Conservation (phyloP, 2,329 filamentous ascomycete species). For the Pestalotiopsis sp. region DNA sequence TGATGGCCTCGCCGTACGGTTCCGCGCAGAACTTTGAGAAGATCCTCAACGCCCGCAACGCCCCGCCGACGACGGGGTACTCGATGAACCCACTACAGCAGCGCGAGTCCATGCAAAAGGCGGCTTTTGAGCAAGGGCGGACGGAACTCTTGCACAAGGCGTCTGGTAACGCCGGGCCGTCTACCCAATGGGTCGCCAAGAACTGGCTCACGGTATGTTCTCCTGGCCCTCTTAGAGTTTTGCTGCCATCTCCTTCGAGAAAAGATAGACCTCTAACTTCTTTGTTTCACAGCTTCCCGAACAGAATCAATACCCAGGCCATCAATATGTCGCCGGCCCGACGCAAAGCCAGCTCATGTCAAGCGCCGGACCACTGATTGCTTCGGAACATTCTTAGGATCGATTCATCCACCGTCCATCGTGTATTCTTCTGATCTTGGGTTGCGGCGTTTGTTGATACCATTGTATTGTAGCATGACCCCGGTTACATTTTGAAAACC, state of each 20-base stretch:
- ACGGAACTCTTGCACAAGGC: conserved; percentile 42
- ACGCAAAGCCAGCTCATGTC: neutral
- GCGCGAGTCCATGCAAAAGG: conserved; percentile 46
- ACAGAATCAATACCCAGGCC: neutral
- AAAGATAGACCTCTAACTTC: neutral
- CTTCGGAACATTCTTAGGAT: neutral
- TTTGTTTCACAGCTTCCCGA: neutral
- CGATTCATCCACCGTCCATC: neutral
- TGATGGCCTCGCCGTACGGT: conserved; percentile 46
- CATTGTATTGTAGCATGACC: neutral
- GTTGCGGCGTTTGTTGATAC: neutral
- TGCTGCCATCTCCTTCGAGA: neutral
- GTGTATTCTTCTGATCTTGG: neutral
- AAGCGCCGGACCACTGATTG: neutral
- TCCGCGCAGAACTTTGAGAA: conserved; percentile 44
- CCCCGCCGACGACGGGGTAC: conserved; percentile 35
- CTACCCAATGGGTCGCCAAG: conserved; percentile 37
- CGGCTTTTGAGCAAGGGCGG: conserved; percentile 43
- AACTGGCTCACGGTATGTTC: conserved; percentile 35
- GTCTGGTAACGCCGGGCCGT: conserved; percentile 35
- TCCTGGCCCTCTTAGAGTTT: no score
- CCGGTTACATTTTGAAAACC: neutral
- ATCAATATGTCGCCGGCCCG: neutral
- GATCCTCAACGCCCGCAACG: conserved; percentile 39
- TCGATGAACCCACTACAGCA: conserved; percentile 46